phyloP scores from a whole-genome alignment of 2,329 filamentous ascomycete species.

The Colletotrichum sublineola region DNA sequence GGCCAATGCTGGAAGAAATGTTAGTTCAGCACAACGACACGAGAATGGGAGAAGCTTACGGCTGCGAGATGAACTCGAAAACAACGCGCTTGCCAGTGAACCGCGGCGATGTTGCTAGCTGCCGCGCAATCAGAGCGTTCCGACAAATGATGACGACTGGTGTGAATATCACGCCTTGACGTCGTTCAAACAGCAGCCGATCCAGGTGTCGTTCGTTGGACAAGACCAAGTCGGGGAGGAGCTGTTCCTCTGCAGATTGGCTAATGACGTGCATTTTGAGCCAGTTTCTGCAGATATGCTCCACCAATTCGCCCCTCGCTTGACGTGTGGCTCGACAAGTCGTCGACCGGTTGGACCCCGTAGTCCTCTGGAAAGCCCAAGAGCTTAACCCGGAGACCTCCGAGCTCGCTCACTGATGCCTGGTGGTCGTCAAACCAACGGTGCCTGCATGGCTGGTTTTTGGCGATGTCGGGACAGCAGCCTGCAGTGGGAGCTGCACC shows the following conservation, averaged over 20 bases:
- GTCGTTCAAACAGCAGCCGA: conserved; percentile 12
- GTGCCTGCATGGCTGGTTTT: background rate
- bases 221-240: conserved; percentile 48
- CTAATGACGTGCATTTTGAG: conserved; percentile 49
- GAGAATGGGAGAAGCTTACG: conserved; percentile 45
- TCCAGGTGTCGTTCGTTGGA: conserved; percentile 41
- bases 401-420: conserved; percentile 47
- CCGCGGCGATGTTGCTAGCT: conserved; percentile 42
- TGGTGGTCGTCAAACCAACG: conserved; percentile 47
- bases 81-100: conserved; percentile 45
- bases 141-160: conserved; percentile 50
- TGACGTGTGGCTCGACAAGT: conserved; percentile 18
- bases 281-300: conserved; percentile 51
- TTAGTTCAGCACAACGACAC: background rate
- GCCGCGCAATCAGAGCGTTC: conserved; percentile 50
- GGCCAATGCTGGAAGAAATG: conserved; percentile 48
- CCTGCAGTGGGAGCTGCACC: conserved; percentile 50
- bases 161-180: background rate
- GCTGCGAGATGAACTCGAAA: conserved; percentile 55
- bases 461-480: conserved; percentile 8
- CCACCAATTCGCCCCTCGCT: conserved; percentile 43
- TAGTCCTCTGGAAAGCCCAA: conserved; percentile 41
- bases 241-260: conserved; percentile 17
- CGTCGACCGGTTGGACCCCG: background rate
- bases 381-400: conserved; percentile 49